phyloP scores from a whole-genome alignment of 768 basidiomycete species.

The Rickenella mellea region DNA sequence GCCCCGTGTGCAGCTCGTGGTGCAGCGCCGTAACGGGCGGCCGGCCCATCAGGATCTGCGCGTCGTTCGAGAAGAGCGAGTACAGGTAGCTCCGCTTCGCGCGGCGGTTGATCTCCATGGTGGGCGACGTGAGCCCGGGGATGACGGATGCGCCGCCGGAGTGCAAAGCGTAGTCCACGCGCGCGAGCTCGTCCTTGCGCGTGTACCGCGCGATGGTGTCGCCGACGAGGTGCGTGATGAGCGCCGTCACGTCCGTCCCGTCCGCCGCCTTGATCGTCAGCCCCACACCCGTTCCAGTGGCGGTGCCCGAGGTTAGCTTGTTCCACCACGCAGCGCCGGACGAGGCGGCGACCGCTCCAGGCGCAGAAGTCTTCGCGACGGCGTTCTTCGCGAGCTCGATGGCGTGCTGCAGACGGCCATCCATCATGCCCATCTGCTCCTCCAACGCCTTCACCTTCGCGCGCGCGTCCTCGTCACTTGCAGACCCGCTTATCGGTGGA shows the following conservation, averaged over 20 bases:
- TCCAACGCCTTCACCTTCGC: conserved; percentile 47
- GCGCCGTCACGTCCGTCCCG: conserved; percentile 61
- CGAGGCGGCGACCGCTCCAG: conserved; percentile 23
- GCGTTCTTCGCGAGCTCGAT: conserved; percentile 53
- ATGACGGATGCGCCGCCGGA: conserved; percentile 76
- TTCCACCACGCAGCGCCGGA: conserved; percentile 50
- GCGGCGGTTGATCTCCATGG: conserved; percentile 65
- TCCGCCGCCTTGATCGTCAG: conserved; percentile 64
- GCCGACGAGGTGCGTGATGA: conserved; percentile 73
- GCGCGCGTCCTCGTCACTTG: conserved; percentile 48
- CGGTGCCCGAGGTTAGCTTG: conserved; percentile 39
- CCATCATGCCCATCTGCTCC: conserved; percentile 49
- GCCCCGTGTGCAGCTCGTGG: conserved; percentile 71
- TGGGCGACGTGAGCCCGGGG: conserved; percentile 75
- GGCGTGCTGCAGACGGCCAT: conserved; percentile 61
- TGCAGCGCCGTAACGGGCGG: conserved; percentile 85
- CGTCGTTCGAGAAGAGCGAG: conserved; percentile 47
- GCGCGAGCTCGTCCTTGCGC: conserved; percentile 69
- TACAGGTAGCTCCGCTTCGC: conserved; percentile 44
- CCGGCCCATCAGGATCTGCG: conserved; percentile 56
- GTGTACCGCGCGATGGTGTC: conserved; percentile 56
- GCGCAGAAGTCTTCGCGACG: conserved; percentile 23
- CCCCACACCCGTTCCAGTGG: conserved; percentile 29
- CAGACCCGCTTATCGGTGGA: conserved; percentile 8
- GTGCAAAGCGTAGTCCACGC: conserved; percentile 78